Percentiles rank a stretch among this genome's conserved stretches.
Evolutionary conservation across 176 grass and related monocot genomes (phyloP).

Genomic region (Zizania latifolia): DNA sequence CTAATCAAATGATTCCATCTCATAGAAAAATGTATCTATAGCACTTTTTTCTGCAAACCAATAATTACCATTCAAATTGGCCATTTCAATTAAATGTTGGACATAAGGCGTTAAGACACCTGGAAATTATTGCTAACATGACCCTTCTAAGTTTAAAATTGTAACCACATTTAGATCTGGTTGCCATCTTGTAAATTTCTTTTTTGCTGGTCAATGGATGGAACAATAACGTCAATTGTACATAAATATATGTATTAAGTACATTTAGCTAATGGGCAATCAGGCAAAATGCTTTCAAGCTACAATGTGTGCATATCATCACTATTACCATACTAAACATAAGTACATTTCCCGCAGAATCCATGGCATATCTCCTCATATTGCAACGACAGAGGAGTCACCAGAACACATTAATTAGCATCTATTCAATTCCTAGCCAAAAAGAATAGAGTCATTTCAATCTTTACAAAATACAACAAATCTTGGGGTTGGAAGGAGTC

Average conservation of each 20-base stretch:
- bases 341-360: not conserved
- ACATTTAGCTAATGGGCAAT: not conserved
- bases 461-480: too few species aligned
- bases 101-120: not conserved
- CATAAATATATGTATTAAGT: not conserved
- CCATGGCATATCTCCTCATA: not conserved
- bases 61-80: not conserved
- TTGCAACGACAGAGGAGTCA: not conserved
- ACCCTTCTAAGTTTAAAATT: not conserved
- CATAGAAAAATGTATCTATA: not conserved
- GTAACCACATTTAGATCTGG: not conserved
- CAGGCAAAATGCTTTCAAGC: not conserved
- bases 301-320: not conserved
- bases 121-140: not conserved
- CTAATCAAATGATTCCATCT: not conserved
- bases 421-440: too few species aligned
- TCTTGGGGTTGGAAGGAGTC: too few species aligned
- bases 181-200: not conserved
- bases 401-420: too few species aligned
- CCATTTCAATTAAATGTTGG: not conserved
- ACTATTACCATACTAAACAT: slow-evolving; percentile 5
- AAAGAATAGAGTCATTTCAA: too few species aligned
- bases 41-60: not conserved
- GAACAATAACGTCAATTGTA: not conserved
- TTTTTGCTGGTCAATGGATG: not conserved